phyloP scores from a whole-genome alignment of 2,329 filamentous ascomycete species.

The Penicillium hesseltinei region DNA sequence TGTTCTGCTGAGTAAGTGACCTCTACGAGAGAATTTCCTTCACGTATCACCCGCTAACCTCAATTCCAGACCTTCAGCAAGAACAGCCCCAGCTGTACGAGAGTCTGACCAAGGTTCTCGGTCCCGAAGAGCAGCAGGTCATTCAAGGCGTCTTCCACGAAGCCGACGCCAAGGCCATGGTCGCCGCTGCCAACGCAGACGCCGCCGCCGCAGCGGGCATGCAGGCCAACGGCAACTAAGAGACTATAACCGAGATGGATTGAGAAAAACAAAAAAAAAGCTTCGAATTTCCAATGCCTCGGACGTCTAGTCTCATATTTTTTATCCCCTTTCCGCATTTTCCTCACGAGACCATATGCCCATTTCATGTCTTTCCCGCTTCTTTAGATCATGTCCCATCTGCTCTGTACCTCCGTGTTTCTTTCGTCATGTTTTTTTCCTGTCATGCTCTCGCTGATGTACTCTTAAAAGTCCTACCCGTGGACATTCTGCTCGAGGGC shows the following conservation, averaged over 20 bases:
- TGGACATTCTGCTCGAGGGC: constrained; percentile 10
- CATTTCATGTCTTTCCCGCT: constrained; percentile 26
- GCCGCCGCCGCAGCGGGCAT: constrained; percentile 36
- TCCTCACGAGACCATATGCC: constrained; percentile 31
- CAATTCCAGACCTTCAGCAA: constrained; percentile 71
- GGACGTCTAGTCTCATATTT: constrained; percentile 10
- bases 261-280: constrained; percentile 7
- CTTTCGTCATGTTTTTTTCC: constrained; percentile 11
- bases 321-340: constrained; percentile 11
- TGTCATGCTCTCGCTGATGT: constrained; percentile 26
- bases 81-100: constrained; percentile 88
- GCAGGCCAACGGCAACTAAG: constrained; percentile 38
- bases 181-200: constrained; percentile 38
- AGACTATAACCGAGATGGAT: constrained; percentile 15
- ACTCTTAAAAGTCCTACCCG: constrained; percentile 23
- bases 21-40: not conserved
- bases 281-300: constrained; percentile 4
- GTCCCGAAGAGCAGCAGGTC: constrained; percentile 74
- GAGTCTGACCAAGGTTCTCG: constrained; percentile 73
- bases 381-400: constrained; percentile 29
- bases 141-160: constrained; percentile 75
- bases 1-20: constrained; percentile 72
- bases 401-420: constrained; percentile 12
- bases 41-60: constrained; percentile 30
- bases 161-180: constrained; percentile 57